These are phyloP conservation scores for Pascua sp. DNA, from an alignment of 1,284 basidiomycete species.

Conservation along the genomic window DNA sequence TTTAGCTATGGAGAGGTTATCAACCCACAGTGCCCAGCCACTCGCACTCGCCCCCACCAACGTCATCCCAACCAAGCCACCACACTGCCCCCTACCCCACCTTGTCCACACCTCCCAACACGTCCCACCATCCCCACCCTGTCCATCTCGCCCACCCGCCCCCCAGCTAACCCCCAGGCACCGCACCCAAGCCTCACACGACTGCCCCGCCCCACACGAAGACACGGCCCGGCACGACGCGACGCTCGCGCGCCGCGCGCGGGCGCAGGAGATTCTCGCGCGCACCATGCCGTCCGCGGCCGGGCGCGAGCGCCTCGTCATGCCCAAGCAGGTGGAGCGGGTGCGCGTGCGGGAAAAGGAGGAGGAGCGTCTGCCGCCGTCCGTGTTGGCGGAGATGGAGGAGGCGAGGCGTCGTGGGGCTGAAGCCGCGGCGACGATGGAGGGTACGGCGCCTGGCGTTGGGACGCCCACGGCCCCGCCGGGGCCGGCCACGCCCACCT, in stretches of 20 bases:
- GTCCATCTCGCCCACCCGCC: neutral
- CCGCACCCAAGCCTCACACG: constrained; percentile 29
- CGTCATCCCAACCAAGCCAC: no score
- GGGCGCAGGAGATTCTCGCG: constrained; percentile 31
- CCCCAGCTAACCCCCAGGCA: constrained; percentile 18
- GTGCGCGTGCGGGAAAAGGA: constrained; percentile 20
- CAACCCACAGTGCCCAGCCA: no score
- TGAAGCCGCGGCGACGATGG: neutral
- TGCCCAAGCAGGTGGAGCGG: constrained; percentile 26
- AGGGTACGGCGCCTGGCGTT: neutral
- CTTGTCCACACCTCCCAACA: no score
- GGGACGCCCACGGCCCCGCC: neutral
- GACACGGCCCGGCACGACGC: constrained; percentile 32
- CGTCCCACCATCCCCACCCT: neutral
- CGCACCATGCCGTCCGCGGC: constrained; percentile 29
- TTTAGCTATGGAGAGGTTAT: no score
- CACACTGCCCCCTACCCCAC: no score
- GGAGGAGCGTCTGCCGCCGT: constrained; percentile 19
- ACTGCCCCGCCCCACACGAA: constrained; percentile 28
- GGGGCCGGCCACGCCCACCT: no score
- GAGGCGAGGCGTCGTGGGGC: neutral
- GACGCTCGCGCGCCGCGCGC: constrained; percentile 16
- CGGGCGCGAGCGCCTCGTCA: constrained; percentile 19
- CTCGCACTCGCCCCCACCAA: no score
- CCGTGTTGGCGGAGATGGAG: neutral